phyloP scores from a whole-genome alignment of 208 protist species.

The Leishmania aethiopica region DNA sequence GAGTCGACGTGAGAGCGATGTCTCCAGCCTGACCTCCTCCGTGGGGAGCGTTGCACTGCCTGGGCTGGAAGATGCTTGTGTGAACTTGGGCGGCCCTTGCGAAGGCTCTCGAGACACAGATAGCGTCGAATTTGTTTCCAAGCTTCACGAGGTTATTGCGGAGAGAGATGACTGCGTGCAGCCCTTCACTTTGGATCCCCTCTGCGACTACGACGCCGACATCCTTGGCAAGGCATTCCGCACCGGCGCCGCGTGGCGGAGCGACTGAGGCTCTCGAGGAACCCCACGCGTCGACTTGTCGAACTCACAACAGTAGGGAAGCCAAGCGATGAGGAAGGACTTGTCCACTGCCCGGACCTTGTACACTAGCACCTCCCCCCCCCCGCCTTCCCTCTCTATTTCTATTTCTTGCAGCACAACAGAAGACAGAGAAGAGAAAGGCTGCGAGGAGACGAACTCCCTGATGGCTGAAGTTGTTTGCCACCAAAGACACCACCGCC shows the following conservation, averaged over 20 bases:
- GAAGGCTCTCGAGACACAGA: no score
- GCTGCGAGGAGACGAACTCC: neutral
- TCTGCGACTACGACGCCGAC: slow-evolving; percentile 68
- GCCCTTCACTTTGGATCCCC: slow-evolving; percentile 52
- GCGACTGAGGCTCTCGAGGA: neutral
- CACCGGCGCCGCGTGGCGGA: slow-evolving; percentile 6
- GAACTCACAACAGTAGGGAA: neutral
- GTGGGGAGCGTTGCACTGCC: slow-evolving; percentile 4
- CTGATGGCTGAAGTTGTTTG: neutral
- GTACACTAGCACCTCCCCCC: neutral
- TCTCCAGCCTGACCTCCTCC: neutral
- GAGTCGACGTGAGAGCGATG: neutral
- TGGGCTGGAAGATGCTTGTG: neutral
- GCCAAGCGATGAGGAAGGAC: neutral
- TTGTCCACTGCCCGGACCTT: neutral
- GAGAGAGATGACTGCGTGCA: slow-evolving; percentile 49
- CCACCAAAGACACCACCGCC: neutral
- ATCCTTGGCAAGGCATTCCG: slow-evolving; percentile 38
- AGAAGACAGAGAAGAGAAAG: neutral
- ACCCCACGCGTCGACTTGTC: neutral
- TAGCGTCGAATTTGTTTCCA: neutral
- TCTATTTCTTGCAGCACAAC: neutral
- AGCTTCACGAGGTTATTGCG: slow-evolving; percentile 25
- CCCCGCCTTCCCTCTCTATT: neutral
- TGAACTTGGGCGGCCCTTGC: no score